Conservation (phyloP, 2,329 filamentous ascomycete genomes). For the Xylariaceae sp. region DNA sequence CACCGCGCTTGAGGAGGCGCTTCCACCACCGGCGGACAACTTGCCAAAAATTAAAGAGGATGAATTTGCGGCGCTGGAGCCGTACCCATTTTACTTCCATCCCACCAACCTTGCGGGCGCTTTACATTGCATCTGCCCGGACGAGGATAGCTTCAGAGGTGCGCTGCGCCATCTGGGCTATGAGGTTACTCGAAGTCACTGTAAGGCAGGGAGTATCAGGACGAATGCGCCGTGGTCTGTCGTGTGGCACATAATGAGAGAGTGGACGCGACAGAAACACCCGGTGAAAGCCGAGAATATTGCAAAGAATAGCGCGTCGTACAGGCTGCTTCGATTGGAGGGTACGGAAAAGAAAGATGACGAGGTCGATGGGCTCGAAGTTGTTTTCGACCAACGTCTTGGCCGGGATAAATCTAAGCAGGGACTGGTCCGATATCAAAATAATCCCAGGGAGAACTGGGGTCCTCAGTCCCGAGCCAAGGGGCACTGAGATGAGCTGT, state of each 20-base stretch:
- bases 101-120: constrained; percentile 70
- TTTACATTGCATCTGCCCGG: constrained; percentile 73
- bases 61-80: constrained; percentile 63
- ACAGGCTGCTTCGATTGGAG: constrained; percentile 57
- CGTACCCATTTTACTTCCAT: constrained; percentile 81
- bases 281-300: constrained; percentile 72
- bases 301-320: constrained; percentile 66
- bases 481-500: constrained; percentile 47
- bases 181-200: constrained; percentile 78
- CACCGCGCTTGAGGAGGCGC: constrained; percentile 75
- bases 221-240: constrained; percentile 88
- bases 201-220: constrained; percentile 84
- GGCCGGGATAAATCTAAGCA: constrained; percentile 65
- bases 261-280: constrained; percentile 79
- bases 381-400: constrained; percentile 72
- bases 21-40: constrained; percentile 31
- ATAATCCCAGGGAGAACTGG: constrained; percentile 90
- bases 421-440: constrained; percentile 79
- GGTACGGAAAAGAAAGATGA: constrained; percentile 32
- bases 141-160: constrained; percentile 74
- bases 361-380: constrained; percentile 37
- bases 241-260: constrained; percentile 89
- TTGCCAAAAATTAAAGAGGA: constrained; percentile 32
- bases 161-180: constrained; percentile 80
- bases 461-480: constrained; percentile 68